A percentile compares a stretch with the other conserved stretches of the same genome.
These are phyloP conservation scores for Backusella macrospora DNA, from an alignment of 192 early-diverging fungal species.

Conservation along the genomic window DNA sequence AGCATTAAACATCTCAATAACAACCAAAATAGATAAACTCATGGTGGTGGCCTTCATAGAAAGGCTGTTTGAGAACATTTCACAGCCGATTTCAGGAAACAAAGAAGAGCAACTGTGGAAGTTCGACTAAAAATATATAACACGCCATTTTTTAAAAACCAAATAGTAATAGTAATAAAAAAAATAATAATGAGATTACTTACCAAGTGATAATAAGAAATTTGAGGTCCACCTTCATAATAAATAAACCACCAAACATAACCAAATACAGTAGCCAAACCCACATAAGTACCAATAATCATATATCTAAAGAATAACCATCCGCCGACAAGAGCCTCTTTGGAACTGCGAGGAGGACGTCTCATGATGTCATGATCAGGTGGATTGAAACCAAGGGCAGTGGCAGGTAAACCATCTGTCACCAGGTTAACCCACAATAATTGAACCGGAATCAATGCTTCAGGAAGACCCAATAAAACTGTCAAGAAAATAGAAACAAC, in stretches of 20 bases:
- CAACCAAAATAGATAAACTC: constrained; percentile 92
- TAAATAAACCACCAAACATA: constrained; percentile 99
- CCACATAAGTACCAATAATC: constrained; percentile 91
- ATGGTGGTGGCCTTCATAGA: constrained; percentile 92
- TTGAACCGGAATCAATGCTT: constrained; percentile 97
- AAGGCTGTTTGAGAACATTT: constrained; percentile 82
- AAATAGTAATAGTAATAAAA: neutral
- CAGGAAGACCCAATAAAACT: constrained; percentile 94
- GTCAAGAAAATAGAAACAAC: constrained; percentile 98
- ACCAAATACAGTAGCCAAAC: constrained; percentile 91
- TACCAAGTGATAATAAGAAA: constrained; percentile 87
- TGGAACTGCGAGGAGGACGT: constrained; percentile 78
- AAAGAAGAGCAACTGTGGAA: constrained; percentile 89
- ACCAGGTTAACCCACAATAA: constrained; percentile 99
- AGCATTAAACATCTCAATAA: constrained; percentile 99
- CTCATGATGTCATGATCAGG: constrained; percentile 97
- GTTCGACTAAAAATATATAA: constrained; percentile 61
- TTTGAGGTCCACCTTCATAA: constrained; percentile 85
- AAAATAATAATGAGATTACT: constrained; percentile 36
- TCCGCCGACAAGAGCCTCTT: constrained; percentile 87
- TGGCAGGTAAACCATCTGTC: constrained; percentile 96
- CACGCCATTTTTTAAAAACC: neutral
- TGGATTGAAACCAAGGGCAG: constrained; percentile 97
- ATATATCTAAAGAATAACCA: constrained; percentile 98
- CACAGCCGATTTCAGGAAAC: constrained; percentile 93